Conservation (phyloP, 1,139 yeast genomes). For the Taphrina deformans region DNA sequence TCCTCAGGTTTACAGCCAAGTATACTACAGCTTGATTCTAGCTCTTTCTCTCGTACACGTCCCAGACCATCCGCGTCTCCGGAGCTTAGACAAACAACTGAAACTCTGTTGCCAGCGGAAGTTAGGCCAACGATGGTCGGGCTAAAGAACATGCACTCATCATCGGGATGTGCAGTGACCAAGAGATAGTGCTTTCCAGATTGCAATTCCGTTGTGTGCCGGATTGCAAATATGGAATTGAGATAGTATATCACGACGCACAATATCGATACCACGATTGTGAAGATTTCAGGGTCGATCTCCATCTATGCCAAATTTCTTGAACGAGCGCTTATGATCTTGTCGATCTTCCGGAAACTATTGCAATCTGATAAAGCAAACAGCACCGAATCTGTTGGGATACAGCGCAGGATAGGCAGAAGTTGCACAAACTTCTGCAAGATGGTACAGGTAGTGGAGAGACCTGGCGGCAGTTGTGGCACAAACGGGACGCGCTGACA, state of each 20-base stretch:
- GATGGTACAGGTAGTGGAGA: no score
- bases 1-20: constrained; percentile 56
- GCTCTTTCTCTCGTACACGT: constrained; percentile 57
- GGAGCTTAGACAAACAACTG: constrained; percentile 62
- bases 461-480: no score
- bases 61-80: constrained; percentile 83
- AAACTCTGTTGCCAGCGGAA: constrained; percentile 9
- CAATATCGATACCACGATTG: background rate
- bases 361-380: no score
- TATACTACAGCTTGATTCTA: constrained; percentile 57
- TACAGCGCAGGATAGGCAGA: no score
- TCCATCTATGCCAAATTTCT: background rate
- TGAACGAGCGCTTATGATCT: background rate
- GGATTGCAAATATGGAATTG: constrained; percentile 24
- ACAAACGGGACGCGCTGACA: no score
- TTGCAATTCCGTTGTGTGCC: constrained; percentile 24
- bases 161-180: constrained; percentile 95
- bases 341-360: no score
- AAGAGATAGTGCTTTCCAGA: constrained; percentile 44
- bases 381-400: no score
- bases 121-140: constrained; percentile 56
- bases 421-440: no score
- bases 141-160: constrained; percentile 95
- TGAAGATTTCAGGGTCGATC: background rate
- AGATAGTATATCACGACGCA: constrained; percentile 18